Evolutionary conservation across 495 filamentous ascomycete genomes (phyloP), one percentile per base, ranked within the genome.

Genomic region (Penicillium simplicissimum): DNA sequence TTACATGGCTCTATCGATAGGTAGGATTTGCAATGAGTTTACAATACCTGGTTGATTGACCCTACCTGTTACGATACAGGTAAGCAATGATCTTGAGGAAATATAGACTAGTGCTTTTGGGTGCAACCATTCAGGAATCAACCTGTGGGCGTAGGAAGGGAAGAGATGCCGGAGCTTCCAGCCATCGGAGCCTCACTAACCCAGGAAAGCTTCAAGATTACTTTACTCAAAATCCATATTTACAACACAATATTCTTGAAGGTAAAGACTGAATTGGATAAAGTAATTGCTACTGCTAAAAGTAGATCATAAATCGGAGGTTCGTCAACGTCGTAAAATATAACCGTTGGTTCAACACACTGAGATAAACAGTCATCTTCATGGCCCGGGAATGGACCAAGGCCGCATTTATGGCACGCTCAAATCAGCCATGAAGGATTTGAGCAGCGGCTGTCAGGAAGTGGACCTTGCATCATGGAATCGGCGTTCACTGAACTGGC

Each of bases 261-360:
- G 54, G 61, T 68, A 69, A 67, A 5, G 70, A 71, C 57, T 33
- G 67, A 54, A 65, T 67, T 58, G 57, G 55, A 51, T 68, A 57
- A 66, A 71, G 54, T 43, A 58, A 23, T 43, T 61, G 49, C 31
- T 57, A 47, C 33, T 34, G 13, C 42, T 63, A 55, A 37, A 59
- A 55, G 34, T 49, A 61, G 48, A 62, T 65, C 68, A 65, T 67
- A 23, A 70, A 58, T 68, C 62, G 60, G 59, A 59, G 35, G 58
- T 59, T 58, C 62, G 67, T 77, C 71, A 74, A 74, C 65, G 62
- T 78, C 75, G 68, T 76, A 63, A 76, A 14, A 64, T 42, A 68
- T 73, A 71, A 71, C 63, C 58, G 60, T 65, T 66, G 51, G 63
- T 55, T 56, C 61, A 64, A 57, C 54, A 52, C 55, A 48, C 60